Evolutionary conservation across 768 basidiomycete genomes (phyloP).

Genomic region (Russula ochroleuca): DNA sequence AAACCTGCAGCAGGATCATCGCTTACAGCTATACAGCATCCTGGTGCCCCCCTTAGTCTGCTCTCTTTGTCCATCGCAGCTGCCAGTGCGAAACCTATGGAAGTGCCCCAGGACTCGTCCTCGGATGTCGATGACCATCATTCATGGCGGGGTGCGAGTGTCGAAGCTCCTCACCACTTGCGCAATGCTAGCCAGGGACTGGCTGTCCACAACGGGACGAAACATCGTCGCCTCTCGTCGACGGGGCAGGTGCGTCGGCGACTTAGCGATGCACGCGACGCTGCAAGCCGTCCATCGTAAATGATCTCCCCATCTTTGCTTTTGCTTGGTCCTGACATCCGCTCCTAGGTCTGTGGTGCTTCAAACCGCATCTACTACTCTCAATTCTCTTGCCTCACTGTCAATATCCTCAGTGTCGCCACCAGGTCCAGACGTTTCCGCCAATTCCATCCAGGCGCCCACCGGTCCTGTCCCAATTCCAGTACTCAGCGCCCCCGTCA

Average conservation of each 20-base stretch:
- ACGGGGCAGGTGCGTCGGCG: slow-evolving; percentile 65
- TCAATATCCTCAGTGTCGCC: slow-evolving; percentile 37
- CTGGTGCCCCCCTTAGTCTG: slow-evolving; percentile 41
- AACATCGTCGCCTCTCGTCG: slow-evolving; percentile 69
- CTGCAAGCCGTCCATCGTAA: slow-evolving; percentile 68
- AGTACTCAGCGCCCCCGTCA: neutral
- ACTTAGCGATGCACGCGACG: slow-evolving; percentile 75
- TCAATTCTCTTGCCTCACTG: slow-evolving; percentile 42
- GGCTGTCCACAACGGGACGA: slow-evolving; percentile 33
- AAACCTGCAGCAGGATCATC: neutral
- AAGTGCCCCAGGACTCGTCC: slow-evolving; percentile 31
- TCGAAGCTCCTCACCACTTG: slow-evolving; percentile 17
- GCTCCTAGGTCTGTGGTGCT: slow-evolving; percentile 36
- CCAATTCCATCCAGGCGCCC: slow-evolving; percentile 27
- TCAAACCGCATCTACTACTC: slow-evolving; percentile 37
- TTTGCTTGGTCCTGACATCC: slow-evolving; percentile 7
- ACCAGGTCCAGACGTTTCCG: slow-evolving; percentile 28
- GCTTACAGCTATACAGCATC: slow-evolving; percentile 7
- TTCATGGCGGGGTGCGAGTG: slow-evolving; percentile 13
- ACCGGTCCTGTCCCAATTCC: slow-evolving; percentile 24
- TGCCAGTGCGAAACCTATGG: slow-evolving; percentile 46
- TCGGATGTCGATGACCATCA: slow-evolving; percentile 25
- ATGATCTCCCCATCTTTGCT: slow-evolving; percentile 34
- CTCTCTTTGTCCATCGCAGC: slow-evolving; percentile 68
- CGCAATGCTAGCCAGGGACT: slow-evolving; percentile 27